Evolutionary conservation across 495 filamentous ascomycete species (phyloP), one percentile per base, ranked within the genome.

Genomic region (Penicillium waksmanii): DNA sequence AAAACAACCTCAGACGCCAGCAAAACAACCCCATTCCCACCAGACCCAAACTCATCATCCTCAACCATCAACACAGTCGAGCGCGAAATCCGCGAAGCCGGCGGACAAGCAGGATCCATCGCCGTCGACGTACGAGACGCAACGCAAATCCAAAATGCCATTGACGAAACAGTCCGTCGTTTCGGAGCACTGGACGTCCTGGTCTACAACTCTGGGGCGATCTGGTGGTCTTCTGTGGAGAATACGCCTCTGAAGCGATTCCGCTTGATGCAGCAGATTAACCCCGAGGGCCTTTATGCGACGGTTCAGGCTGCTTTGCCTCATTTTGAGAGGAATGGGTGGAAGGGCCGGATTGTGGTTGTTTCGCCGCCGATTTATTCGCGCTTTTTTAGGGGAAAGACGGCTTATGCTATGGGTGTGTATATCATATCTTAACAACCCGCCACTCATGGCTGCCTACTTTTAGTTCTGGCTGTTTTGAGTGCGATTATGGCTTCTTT

Each of bases 31-130:
- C 85, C 88, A 4, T 93, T 93, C 68, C 89, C 91, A 3, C 91
- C 91, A 0, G 81, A 94, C 66, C 91, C 92, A n/a, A 93, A 95
- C 71, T 93, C 90, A 18, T 69, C 74, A 2, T 66, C 82, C 34
- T 94, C 91, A 35, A 96, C 92, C 17, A 92, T 96, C 76, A 90
- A 77, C 72, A 96, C 92, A 6, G 92, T 96, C 48, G 88, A 80
- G 63, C 86, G 87, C 36, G 92, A 96, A 68, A 96, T 95, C 64
- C 77, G 66, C 17, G 83, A 88, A 60, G 76, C 84, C 3, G 86
- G 87, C 10, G 87, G 87, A 36, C 74, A 80, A 3, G 89, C 89
- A 0, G 83, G 81, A 18, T 83, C 91, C 10, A 77, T 94, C 19
- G 75, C 83, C 15, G 88, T 92, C 9, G 92, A 96, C 63, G 87